Base-by-base conservation (phyloP, 2,329 filamentous ascomycete species). In the Fusarium bulbicola region DNA sequence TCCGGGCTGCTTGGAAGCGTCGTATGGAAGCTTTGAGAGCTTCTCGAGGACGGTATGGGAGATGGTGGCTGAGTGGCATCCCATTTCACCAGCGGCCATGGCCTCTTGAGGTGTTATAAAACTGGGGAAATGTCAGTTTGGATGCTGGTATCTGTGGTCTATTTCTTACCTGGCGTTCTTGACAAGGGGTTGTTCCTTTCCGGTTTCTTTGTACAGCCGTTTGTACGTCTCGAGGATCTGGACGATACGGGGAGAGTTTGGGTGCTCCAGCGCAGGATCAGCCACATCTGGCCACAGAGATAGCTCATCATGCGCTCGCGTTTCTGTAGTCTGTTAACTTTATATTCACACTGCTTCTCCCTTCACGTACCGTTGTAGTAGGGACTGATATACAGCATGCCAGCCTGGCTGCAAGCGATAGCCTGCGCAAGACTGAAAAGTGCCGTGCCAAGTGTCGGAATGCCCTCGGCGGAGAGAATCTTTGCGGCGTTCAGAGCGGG, bases 181-280 rank as follows among this genome's bases (percentile, higher is more conserved):
- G 20, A 87, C 71, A 16, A 85, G 77, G 3, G 86, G 85, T 76
- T 87, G 85, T 58, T 83, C 81, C 64, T 82, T 82, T n/a, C 85
- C 85, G 0, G 85, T 87, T 70, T 85, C 82, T 56, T 81, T 81
- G 66, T 84, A 85, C 26, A 86, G 80, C 7, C 79, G 80, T 64
- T 80, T 82, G 77, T 86, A 87, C 0, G 81, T 84, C 66, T 86
- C 83, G 21, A 86, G 77, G 47, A 87, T 87, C 70, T 86, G 85
- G 26, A 86, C 66, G n/a, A 86, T 76, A 21, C 85, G 81, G 2
- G 85, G 79, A 13, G 84, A 84, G 79, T 85, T 86, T 34, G 85
- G 83, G 65, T 87, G 85, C 63, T 86, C 76, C 15, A 79, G 77
- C 1, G 85, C 85, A 7, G 85, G 85, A 68, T 88, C 85, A 49